These are phyloP conservation scores for Magnusiomyces suaveolens DNA, from an alignment of 1,139 yeast genomes.

Conservation along the genomic window DNA sequence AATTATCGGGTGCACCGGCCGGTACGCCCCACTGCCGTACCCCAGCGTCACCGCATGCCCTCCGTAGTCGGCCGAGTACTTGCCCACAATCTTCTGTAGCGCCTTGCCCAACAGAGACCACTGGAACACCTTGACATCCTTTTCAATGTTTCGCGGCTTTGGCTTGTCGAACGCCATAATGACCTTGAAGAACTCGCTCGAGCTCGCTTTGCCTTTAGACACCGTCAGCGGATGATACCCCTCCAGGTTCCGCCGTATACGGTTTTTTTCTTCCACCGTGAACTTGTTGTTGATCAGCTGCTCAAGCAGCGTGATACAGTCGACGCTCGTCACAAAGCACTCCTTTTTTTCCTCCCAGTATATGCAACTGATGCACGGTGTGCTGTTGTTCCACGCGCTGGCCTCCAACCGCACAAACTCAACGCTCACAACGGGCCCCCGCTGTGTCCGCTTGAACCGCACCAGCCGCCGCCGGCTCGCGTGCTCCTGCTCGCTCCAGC, in stretches of 20 bases:
- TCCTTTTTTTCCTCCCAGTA: conserved; percentile 46
- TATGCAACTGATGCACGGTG: conserved; percentile 46
- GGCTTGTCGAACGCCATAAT: conserved; percentile 60
- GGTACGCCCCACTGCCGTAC: conserved; percentile 1
- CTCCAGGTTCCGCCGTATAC: conserved; percentile 60
- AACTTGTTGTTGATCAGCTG: conserved; percentile 48
- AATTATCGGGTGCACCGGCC: conserved; percentile 4
- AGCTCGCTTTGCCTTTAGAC: conserved; percentile 40
- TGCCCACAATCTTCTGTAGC: conserved; percentile 50
- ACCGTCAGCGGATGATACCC: conserved; percentile 56
- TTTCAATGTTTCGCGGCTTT: conserved; percentile 62
- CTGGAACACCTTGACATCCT: conserved; percentile 58
- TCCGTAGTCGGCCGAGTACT: conserved; percentile 38
- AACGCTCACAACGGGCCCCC: conserved; percentile 31
- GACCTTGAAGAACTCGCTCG: conserved; percentile 43
- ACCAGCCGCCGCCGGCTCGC: conserved; percentile 30
- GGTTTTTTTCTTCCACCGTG: conserved; percentile 59
- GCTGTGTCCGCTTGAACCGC: conserved; percentile 30
- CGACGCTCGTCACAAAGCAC: conserved; percentile 57
- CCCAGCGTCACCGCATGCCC: conserved; percentile 9
- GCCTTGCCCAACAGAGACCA: conserved; percentile 52
- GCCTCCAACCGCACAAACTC: conserved; percentile 29
- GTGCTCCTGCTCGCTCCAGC: conserved; percentile 31
- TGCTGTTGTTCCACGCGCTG: conserved; percentile 27
- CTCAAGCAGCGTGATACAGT: conserved; percentile 50